A percentile compares a stretch with the other conserved stretches of the same genome.
These are phyloP conservation scores for Lachancea cidri DNA, from an alignment of 805 yeast species.

Conservation along the genomic window DNA sequence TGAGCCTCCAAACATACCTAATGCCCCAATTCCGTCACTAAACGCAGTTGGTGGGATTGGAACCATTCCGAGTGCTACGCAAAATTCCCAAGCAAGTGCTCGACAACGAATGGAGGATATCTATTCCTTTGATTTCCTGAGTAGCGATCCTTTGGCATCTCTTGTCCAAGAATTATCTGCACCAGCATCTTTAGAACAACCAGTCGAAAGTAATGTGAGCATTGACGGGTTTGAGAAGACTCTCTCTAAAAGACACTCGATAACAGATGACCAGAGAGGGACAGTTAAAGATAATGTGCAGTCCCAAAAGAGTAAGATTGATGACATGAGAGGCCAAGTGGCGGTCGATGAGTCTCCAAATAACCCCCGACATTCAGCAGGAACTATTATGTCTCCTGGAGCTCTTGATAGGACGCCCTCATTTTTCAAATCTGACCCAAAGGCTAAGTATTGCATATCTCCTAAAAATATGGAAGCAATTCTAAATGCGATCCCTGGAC, in stretches of 20 bases:
- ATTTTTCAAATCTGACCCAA: constrained; percentile 20
- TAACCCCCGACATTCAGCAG: not conserved
- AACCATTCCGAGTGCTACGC: not conserved
- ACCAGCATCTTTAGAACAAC: constrained; percentile 1
- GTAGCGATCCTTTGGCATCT: constrained; percentile 19
- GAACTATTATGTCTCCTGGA: not conserved
- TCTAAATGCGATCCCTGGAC: constrained; percentile 17
- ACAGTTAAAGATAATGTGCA: constrained; percentile 15
- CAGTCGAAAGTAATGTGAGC: not conserved
- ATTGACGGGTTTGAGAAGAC: not conserved
- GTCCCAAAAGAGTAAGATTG: constrained; percentile 18
- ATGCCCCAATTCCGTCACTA: not conserved
- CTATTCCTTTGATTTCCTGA: constrained; percentile 18
- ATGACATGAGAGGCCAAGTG: constrained; percentile 13
- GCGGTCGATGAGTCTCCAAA: not conserved
- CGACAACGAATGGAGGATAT: constrained; percentile 11
- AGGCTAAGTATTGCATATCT: constrained; percentile 16
- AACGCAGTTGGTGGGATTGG: not conserved
- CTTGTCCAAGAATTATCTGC: constrained; percentile 20
- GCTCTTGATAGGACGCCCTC: constrained; percentile 11
- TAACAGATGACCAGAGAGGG: not conserved
- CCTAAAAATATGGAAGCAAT: constrained; percentile 12
- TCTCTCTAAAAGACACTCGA: not conserved
- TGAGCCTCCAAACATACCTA: not conserved
- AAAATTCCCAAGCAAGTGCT: not conserved